Percentiles rank a stretch among this genome's conserved stretches.
Evolutionary conservation across 169 alveolate species (phyloP).

Genomic region (Theileria equi): DNA sequence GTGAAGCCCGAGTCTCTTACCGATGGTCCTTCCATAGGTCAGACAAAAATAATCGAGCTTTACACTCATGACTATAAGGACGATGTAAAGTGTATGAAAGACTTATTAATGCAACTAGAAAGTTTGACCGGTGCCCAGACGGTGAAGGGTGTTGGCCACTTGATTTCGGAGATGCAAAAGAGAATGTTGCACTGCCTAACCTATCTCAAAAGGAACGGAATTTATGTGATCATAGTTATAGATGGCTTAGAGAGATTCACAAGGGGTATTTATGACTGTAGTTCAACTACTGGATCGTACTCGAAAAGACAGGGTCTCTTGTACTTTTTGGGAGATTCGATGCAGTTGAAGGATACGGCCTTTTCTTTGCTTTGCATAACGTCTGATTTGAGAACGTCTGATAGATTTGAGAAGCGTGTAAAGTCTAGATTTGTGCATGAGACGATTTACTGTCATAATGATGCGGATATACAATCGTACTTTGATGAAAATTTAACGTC

Average conservation of each 20-base stretch:
- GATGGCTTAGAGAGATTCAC: slow-evolving; percentile 71
- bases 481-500: slow-evolving; percentile 4
- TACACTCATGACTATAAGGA: slow-evolving; percentile 68
- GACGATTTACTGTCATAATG: slow-evolving; percentile 47
- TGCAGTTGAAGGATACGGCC: slow-evolving; percentile 50
- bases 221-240: slow-evolving; percentile 59
- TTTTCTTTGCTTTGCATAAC: slow-evolving; percentile 65
- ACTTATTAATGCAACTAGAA: slow-evolving; percentile 47
- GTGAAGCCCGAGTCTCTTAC: neutral
- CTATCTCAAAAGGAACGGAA: slow-evolving; percentile 33
- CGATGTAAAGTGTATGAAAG: slow-evolving; percentile 63
- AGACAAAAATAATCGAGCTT: slow-evolving; percentile 44
- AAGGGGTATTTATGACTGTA: slow-evolving; percentile 61
- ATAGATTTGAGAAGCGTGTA: slow-evolving; percentile 72
- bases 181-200: slow-evolving; percentile 51
- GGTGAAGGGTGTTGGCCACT: neutral
- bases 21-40: slow-evolving; percentile 5
- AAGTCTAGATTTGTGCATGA: slow-evolving; percentile 72
- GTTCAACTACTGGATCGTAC: slow-evolving; percentile 52
- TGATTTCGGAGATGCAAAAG: slow-evolving; percentile 34
- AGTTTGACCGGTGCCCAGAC: slow-evolving; percentile 17
- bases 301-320: slow-evolving; percentile 65
- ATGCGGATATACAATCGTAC: slow-evolving; percentile 1
- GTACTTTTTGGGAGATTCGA: slow-evolving; percentile 63
- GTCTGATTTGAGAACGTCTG: slow-evolving; percentile 64